phyloP scores from a whole-genome alignment of 2,329 filamentous ascomycete genomes.

The Aspergillus eucalypticola region DNA sequence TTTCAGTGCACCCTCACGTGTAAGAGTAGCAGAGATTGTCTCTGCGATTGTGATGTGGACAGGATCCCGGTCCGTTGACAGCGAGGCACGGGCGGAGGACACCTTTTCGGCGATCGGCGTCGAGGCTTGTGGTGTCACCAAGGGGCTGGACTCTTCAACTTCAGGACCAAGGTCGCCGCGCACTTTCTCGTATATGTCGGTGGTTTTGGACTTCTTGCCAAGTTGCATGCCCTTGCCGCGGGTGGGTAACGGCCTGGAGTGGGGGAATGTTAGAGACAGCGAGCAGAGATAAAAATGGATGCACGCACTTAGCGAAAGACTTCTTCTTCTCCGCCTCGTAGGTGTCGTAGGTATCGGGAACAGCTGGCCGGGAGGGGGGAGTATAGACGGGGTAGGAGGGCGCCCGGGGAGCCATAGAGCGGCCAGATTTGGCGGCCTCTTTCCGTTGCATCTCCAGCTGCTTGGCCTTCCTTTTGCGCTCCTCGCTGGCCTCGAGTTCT shows the following conservation, averaged over 20 bases:
- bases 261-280: constrained; percentile 34
- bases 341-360: constrained; percentile 81
- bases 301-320: constrained; percentile 70
- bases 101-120: constrained; percentile 55
- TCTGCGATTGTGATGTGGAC: constrained; percentile 88
- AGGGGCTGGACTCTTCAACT: constrained; percentile 69
- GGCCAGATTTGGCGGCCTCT: constrained; percentile 78
- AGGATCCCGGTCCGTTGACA: constrained; percentile 75
- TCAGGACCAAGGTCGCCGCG: constrained; percentile 88
- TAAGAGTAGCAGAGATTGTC: constrained; percentile 84
- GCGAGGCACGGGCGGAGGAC: constrained; percentile 59
- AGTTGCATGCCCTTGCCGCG: constrained; percentile 99
- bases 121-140: constrained; percentile 62
- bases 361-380: constrained; percentile 70
- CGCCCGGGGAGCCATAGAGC: constrained; percentile 67
- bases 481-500: constrained; percentile 95
- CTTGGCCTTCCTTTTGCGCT: constrained; percentile 97
- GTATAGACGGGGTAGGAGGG: constrained; percentile 89
- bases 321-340: constrained; percentile 99
- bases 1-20: constrained; percentile 82
- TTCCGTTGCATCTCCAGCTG: constrained; percentile 99
- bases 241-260: constrained; percentile 58
- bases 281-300: neutral
- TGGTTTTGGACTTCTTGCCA: constrained; percentile 97
- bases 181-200: constrained; percentile 95